Evolutionary conservation across 2,329 filamentous ascomycete genomes (phyloP).

Genomic region (Periconia macrospinosa): DNA sequence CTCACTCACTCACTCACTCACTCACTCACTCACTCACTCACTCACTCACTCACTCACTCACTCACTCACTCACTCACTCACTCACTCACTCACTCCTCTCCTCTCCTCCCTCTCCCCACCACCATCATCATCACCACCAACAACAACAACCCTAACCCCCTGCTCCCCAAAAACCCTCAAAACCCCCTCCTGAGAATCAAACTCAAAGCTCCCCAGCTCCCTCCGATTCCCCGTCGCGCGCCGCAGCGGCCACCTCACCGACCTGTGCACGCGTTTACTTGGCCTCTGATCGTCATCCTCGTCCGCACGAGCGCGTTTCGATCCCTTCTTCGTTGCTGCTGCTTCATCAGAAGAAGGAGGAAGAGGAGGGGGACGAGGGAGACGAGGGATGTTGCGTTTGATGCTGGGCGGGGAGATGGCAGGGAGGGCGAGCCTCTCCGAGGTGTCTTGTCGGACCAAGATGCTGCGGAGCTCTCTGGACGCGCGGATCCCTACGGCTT

Average conservation of each 20-base stretch:
- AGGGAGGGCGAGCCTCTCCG: constrained; percentile 7
- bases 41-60: neutral
- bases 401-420: neutral
- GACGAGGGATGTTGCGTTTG: neutral
- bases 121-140: too few relatives aligned
- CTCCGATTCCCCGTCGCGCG: constrained; percentile 10
- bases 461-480: constrained; percentile 17
- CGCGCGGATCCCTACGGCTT: constrained; percentile 20
- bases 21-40: constrained; percentile 12
- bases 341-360: neutral
- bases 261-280: constrained; percentile 17
- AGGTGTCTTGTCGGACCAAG: constrained; percentile 24
- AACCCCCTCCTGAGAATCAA: constrained; percentile 18
- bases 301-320: constrained; percentile 9
- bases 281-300: constrained; percentile 24
- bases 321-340: neutral
- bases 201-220: constrained; percentile 15
- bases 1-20: too few relatives aligned
- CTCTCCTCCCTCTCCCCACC: neutral
- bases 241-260: constrained; percentile 12
- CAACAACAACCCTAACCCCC: neutral
- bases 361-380: too few relatives aligned
- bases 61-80: constrained; percentile 12
- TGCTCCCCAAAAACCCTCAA: constrained; percentile 21
- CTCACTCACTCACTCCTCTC: neutral